These are phyloP conservation scores for Apiospora saccharicola DNA, from an alignment of 2,329 filamentous ascomycete genomes.

Conservation along the genomic window DNA sequence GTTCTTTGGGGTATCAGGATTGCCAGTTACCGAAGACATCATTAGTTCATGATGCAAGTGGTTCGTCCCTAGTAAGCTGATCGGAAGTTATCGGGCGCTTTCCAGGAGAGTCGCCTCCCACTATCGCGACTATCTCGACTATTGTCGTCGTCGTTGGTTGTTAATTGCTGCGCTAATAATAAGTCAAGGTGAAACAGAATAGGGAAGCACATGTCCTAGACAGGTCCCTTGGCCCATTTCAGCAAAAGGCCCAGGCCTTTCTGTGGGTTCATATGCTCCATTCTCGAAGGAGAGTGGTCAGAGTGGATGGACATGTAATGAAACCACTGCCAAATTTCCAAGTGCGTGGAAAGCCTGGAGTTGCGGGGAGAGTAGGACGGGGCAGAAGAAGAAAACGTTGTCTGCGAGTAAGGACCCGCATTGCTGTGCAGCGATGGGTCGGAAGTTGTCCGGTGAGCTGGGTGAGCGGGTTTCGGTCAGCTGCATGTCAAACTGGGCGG, in stretches of 20 bases:
- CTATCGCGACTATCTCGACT: neutral
- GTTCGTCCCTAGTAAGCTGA: constrained; percentile 4
- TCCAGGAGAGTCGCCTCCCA: neutral
- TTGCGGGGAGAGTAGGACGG: neutral
- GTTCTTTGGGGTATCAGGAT: neutral
- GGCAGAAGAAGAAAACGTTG: neutral
- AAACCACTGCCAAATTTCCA: constrained; percentile 6
- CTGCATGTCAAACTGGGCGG: neutral
- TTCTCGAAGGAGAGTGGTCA: too few relatives aligned
- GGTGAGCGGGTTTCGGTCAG: neutral
- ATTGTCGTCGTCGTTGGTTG: neutral
- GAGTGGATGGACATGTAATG: constrained; percentile 1
- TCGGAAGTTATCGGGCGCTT: neutral
- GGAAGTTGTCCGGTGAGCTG: constrained; percentile 2
- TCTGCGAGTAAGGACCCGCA: too few relatives aligned
- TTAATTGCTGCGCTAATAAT: neutral
- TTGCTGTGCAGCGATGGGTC: neutral
- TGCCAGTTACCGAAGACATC: neutral
- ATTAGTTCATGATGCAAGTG: neutral
- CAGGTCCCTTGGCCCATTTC: neutral
- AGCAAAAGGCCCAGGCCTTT: neutral
- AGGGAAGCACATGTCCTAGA: neutral
- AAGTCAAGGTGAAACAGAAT: neutral
- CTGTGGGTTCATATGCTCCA: neutral
- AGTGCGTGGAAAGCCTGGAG: constrained; percentile 12